Evolutionary conservation across 441 rosid genomes (phyloP).

Genomic region (Eugenia klotzschiana): DNA sequence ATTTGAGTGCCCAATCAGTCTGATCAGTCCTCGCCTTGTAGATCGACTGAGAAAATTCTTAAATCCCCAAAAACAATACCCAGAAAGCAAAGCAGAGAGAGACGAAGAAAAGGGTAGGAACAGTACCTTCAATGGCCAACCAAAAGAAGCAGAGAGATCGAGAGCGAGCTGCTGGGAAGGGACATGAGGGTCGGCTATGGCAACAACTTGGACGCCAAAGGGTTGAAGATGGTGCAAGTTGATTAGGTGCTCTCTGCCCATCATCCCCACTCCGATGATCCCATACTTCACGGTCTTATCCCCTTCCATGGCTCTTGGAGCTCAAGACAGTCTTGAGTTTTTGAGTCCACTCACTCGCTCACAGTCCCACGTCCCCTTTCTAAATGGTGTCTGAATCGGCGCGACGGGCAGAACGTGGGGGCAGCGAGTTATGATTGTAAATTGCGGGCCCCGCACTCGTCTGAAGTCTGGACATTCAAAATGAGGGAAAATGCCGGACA

Average conservation of each 20-base stretch:
- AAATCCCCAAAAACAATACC: not conserved
- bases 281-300: slow-evolving; percentile 38
- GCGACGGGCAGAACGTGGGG: not conserved
- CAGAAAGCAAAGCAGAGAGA: not conserved
- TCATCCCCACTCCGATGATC: slow-evolving; percentile 86
- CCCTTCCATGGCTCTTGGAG: not conserved
- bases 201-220: slow-evolving; percentile 53
- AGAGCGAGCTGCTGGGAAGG: slow-evolving; percentile 56
- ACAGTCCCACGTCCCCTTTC: not conserved
- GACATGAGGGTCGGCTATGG: slow-evolving; percentile 71
- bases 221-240: slow-evolving; percentile 67
- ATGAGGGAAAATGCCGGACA: not conserved
- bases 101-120: not conserved
- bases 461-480: not conserved
- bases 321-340: not conserved
- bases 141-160: slow-evolving; percentile 43
- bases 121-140: slow-evolving; percentile 48
- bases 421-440: not conserved
- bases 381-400: not conserved
- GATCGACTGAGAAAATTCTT: not conserved
- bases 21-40: not conserved
- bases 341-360: not conserved
- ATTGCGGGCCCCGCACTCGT: not conserved
- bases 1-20: not conserved
- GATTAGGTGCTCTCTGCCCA: slow-evolving; percentile 94